phyloP scores from a whole-genome alignment of 2,329 filamentous ascomycete genomes.

The Didymella keratinophila region DNA sequence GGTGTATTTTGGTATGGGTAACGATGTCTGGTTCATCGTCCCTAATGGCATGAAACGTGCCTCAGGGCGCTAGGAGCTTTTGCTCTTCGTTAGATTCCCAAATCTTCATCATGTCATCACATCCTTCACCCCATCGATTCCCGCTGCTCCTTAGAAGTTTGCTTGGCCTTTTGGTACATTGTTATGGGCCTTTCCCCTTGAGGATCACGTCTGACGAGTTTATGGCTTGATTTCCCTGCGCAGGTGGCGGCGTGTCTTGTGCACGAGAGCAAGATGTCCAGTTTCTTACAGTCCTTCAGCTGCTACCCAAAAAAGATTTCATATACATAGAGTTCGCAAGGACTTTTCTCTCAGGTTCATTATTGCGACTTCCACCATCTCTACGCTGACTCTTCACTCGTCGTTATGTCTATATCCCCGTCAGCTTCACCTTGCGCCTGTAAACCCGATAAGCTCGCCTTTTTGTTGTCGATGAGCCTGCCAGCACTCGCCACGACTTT shows the following conservation, averaged over 20 bases:
- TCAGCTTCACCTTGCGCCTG: not conserved
- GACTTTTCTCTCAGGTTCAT: constrained; percentile 17
- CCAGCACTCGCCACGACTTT: not conserved
- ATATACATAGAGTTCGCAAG: constrained; percentile 28
- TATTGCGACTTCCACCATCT: not conserved
- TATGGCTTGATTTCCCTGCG: constrained; percentile 18
- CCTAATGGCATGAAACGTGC: constrained; percentile 42
- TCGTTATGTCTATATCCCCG: not conserved
- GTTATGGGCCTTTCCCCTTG: constrained; percentile 25
- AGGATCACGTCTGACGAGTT: constrained; percentile 35
- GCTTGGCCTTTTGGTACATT: constrained; percentile 24
- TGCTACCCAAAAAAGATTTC: constrained; percentile 29
- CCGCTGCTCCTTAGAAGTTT: constrained; percentile 18
- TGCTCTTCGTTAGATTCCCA: constrained; percentile 49
- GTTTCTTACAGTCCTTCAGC: constrained; percentile 29
- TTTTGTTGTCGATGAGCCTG: not conserved
- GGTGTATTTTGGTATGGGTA: constrained; percentile 46
- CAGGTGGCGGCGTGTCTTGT: constrained; percentile 18
- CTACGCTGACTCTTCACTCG: not conserved
- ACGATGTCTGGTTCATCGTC: constrained; percentile 42
- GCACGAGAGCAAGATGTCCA: constrained; percentile 20
- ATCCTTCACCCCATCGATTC: constrained; percentile 25
- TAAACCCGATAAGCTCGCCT: not conserved
- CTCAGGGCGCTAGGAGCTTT: constrained; percentile 43
- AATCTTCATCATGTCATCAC: constrained; percentile 49